Evolutionary conservation across 2,329 filamentous ascomycete species (phyloP), one percentile per base, ranked within the genome.

Genomic region (Sporothrix brunneoviolacea): DNA sequence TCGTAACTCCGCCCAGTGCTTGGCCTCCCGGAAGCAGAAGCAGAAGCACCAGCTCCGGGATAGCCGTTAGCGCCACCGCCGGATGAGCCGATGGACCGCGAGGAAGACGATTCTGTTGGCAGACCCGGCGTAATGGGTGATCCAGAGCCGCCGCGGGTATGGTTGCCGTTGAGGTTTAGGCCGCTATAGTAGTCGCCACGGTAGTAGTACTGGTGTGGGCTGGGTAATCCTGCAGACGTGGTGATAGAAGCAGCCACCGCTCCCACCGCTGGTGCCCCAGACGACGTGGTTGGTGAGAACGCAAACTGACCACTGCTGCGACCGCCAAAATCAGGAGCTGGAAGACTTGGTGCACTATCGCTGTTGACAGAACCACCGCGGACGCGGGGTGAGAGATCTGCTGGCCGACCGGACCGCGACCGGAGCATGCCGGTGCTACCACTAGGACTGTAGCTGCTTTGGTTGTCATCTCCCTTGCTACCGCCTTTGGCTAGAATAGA

Each of bases 401-500:
- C 65, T 3, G 73, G 74, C 8, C 76, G 70, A 30, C 44, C 40
- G 2, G 71, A 66, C n/a, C 71, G 69, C 16, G 69, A 70, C 68
- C 69, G 77, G 59, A 59, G 71, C 55, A 62, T 74, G 61, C 48
- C 24, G 4, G 28, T 46, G 40, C 52, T 39, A 22, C 28, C 38
- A 4, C 37, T 37, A 19, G 47, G 36, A 12, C 35, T 48, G 39
- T 27, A 35, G 35, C 37, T 56, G 15, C 48, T 28, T 5, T 28
- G 5, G 5, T 28, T 10, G 24, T 28, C 24, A 5, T 10, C 24
- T 28, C 76, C 64, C 63, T 79, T 65, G 65, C 63, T 83, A 72
- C 59, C 81, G 63, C 65, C 82, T 16, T 87, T 86, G 62, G 94
- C 95, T 66, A 91, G 79, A 50, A 95, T 86, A 16, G 82, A 81